Conservation (phyloP, 2,329 filamentous ascomycete species). For the Parastagonospora avenae region DNA sequence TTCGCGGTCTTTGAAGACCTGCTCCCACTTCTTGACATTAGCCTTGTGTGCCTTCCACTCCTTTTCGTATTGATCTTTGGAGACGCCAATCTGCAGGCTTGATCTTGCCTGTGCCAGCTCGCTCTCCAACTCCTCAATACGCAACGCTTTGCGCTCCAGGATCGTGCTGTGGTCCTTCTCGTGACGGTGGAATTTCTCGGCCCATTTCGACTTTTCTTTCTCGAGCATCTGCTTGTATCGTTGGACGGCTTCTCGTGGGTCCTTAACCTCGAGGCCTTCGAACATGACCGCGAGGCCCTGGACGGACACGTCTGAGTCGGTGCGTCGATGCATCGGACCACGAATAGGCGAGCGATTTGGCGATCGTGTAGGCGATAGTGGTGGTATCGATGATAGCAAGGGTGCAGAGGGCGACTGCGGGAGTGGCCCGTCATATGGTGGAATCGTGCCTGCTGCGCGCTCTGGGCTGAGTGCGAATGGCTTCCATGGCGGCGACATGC, state of each 20-base stretch:
- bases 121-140: slow-evolving; percentile 39
- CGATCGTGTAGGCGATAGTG: slow-evolving; percentile 14
- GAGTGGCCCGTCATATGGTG: slow-evolving; percentile 30
- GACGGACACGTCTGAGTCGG: slow-evolving; percentile 46
- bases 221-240: slow-evolving; percentile 52
- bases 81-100: slow-evolving; percentile 28
- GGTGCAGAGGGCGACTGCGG: slow-evolving; percentile 9
- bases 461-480: slow-evolving; percentile 65
- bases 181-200: slow-evolving; percentile 48
- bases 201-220: slow-evolving; percentile 48
- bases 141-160: slow-evolving; percentile 30
- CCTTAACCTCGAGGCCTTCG: slow-evolving; percentile 66
- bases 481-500: slow-evolving; percentile 60
- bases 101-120: slow-evolving; percentile 25
- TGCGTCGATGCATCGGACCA: slow-evolving; percentile 33
- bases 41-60: slow-evolving; percentile 36
- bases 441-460: slow-evolving; percentile 59
- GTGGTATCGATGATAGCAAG: slow-evolving; percentile 4
- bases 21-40: slow-evolving; percentile 40
- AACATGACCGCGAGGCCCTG: slow-evolving; percentile 69
- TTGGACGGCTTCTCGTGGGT: slow-evolving; percentile 51
- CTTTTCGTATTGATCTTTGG: slow-evolving; percentile 36
- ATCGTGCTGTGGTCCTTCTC: slow-evolving; percentile 71
- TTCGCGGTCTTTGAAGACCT: slow-evolving; percentile 37
- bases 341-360: slow-evolving; percentile 18